Conservation (phyloP, 306 rosid species). For the Vigna mungo region DNA sequence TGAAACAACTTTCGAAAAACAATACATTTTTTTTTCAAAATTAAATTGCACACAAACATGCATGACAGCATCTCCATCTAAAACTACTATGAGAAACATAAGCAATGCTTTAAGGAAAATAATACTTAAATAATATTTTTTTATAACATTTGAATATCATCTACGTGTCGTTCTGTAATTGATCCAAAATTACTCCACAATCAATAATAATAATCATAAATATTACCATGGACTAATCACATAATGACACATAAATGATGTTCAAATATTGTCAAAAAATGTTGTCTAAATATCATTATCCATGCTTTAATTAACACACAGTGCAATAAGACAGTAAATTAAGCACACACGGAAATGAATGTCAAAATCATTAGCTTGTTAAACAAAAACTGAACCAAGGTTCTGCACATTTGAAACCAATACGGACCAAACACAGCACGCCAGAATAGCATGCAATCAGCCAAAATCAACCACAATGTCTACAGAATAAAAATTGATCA, state of each 20-base stretch:
- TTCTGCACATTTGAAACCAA: neutral
- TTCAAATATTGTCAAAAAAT: too few species aligned
- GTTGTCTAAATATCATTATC: too few species aligned
- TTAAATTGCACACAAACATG: neutral
- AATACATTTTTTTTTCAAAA: neutral
- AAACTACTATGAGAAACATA: neutral
- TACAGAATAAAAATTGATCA: conserved; percentile 16
- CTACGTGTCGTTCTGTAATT: too few species aligned
- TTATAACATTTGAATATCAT: too few species aligned
- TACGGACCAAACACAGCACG: neutral
- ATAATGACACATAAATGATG: too few species aligned
- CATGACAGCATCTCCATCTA: neutral
- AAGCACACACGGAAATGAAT: neutral
- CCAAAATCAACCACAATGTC: conserved; percentile 18
- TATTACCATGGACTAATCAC: too few species aligned
- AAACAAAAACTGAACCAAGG: neutral
- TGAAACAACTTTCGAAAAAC: neutral
- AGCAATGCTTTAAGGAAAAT: neutral
- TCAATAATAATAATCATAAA: too few species aligned
- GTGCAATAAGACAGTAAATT: neutral
- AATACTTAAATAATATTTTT: too few species aligned
- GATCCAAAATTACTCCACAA: too few species aligned
- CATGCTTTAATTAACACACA: neutral
- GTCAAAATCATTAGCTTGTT: conserved; percentile 13
- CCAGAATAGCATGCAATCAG: conserved; percentile 1